Percentiles rank a stretch among this genome's conserved stretches.
phyloP scores from a whole-genome alignment of 495 filamentous ascomycete species.

The Penicillium fimorum region DNA sequence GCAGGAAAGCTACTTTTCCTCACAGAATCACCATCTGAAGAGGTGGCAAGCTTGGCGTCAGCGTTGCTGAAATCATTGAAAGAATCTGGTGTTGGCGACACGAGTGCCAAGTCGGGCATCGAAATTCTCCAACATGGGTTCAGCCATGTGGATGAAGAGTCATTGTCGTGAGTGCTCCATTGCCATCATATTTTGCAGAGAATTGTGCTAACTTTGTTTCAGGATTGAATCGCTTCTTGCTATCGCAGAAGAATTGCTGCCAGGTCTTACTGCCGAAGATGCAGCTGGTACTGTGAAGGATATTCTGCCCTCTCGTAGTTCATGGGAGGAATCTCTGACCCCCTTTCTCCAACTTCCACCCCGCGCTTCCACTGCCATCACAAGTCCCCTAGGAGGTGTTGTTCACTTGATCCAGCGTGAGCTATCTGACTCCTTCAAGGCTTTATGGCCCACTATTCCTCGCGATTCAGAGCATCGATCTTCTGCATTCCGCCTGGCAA shows the following conservation, averaged over 20 bases:
- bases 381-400: constrained; percentile 66
- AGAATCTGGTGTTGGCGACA: constrained; percentile 35
- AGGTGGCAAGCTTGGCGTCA: constrained; percentile 51
- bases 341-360: constrained; percentile 59
- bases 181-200: neutral
- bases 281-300: constrained; percentile 31
- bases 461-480: constrained; percentile 70
- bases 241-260: constrained; percentile 53
- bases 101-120: constrained; percentile 40
- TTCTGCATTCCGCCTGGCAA: constrained; percentile 67
- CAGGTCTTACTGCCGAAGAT: constrained; percentile 33
- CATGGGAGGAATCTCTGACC: constrained; percentile 55
- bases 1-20: constrained; percentile 56
- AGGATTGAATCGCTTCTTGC: constrained; percentile 54
- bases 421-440: constrained; percentile 24
- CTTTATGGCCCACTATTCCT: constrained; percentile 33
- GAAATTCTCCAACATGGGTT: constrained; percentile 55
- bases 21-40: constrained; percentile 54
- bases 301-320: constrained; percentile 47
- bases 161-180: constrained; percentile 48
- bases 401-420: constrained; percentile 60
- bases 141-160: constrained; percentile 47
- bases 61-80: constrained; percentile 43
- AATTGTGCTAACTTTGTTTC: constrained; percentile 17
- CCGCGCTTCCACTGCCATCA: constrained; percentile 64